Evolutionary conservation across 106 monocot species (phyloP), one percentile per base, ranked within the genome.

Genomic region (Platanthera zijinensis): DNA sequence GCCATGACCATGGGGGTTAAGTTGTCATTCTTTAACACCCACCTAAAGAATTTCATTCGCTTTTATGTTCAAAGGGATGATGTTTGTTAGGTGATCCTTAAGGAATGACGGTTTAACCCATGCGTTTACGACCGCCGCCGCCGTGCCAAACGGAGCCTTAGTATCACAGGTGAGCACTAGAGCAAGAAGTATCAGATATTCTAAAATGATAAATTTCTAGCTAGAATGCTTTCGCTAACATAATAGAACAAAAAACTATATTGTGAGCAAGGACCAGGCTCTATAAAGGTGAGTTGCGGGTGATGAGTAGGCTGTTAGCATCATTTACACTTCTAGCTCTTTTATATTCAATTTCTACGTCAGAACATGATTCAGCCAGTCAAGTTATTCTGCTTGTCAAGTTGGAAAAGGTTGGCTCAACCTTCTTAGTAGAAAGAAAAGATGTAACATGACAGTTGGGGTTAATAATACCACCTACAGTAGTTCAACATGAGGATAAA

Each of bases 291-390:
- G 86, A 82, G 74, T 62, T 84, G 22, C 85, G 83, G 83, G 82
- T 80, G 25, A 87, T 80, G 47, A 89, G 74, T 61, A 85, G 51
- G 52, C 77, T 78, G 22, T 83, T 87, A 7, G 80, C 78, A 74
- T 89, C 91, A 77, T 84, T 89, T 75, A 89, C 72, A 79, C 97
- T 97, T 87, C 89, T 91, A 2, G 89, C 89, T 79, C 93, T 86
- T 86, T 89, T 91, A 77, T 91, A 97, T 54, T 94, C 97, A 46
- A 97, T 85, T 74, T 97, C 97, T 47, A 93, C 97, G 81, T 94
- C 97, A 2, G 93, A 97, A 83, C 82, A 88, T 22, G 93, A 91
- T 10, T 82, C 77, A 4, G 77, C 80, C 5, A 82, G 22, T 30
- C 76, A 72, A 52, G 72, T 67, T 83, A 86, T 91, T 80, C 78